Evolutionary conservation across 306 rosid genomes (phyloP).

Genomic region (Psophocarpus tetragonolobus): DNA sequence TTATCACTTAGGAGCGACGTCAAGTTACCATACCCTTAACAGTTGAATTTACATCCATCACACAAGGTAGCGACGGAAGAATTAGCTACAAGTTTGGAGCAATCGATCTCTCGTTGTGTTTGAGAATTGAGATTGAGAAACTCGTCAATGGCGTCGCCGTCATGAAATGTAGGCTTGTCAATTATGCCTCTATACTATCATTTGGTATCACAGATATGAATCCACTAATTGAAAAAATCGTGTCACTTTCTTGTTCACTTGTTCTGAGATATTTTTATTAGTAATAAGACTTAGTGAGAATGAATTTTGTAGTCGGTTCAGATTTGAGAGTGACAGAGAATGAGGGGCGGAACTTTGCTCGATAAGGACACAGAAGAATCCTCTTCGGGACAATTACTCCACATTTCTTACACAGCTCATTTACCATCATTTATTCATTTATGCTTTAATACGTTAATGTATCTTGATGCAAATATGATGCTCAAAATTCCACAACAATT

Average conservation of each 20-base stretch:
- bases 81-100: too few relatives aligned
- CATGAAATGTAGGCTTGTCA: not conserved
- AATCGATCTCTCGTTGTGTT: too few relatives aligned
- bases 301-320: not conserved
- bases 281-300: too few relatives aligned
- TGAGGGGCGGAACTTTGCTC: not conserved
- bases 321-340: not conserved
- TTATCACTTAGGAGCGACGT: too few relatives aligned
- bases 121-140: not conserved
- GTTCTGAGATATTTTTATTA: not conserved
- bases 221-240: not conserved
- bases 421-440: too few relatives aligned
- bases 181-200: too few relatives aligned
- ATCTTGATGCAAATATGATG: not conserved
- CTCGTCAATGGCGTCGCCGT: not conserved
- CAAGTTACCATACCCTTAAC: too few relatives aligned
- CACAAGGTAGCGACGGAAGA: too few relatives aligned
- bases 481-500: not conserved
- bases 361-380: not conserved
- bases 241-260: not conserved
- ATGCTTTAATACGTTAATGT: not conserved
- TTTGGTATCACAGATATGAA: too few relatives aligned
- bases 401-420: not conserved
- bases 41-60: too few relatives aligned
- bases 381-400: not conserved